Evolutionary conservation across 352 stramenopile species (phyloP).

Genomic region (Globisporangium splendens): DNA sequence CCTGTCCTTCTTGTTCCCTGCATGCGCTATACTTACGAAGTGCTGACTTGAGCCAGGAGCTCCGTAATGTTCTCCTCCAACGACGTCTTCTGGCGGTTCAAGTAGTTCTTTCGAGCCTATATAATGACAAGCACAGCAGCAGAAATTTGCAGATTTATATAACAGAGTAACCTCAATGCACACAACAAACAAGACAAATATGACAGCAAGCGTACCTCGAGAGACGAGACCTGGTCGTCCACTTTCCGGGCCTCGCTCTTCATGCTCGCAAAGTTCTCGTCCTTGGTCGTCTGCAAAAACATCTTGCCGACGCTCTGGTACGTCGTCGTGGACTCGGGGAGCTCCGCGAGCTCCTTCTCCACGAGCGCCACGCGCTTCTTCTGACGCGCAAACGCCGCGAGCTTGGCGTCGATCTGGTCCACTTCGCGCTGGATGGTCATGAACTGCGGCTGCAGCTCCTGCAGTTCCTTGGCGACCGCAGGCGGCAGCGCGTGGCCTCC

Average conservation of each 20-base stretch:
- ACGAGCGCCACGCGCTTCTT: constrained; percentile 78
- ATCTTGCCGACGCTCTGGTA: constrained; percentile 84
- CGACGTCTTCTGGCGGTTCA: constrained; percentile 73
- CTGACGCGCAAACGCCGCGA: constrained; percentile 50
- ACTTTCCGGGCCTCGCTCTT: constrained; percentile 55
- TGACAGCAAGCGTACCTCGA: constrained; percentile 38
- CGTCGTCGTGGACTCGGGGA: constrained; percentile 58
- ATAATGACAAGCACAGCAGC: background rate
- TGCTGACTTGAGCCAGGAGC: constrained; percentile 69
- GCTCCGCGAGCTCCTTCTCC: constrained; percentile 61
- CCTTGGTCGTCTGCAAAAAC: constrained; percentile 59
- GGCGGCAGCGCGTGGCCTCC: constrained; percentile 45
- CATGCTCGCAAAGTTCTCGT: constrained; percentile 55
- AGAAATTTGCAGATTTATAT: too few relatives aligned
- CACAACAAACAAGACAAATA: background rate
- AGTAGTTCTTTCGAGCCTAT: constrained; percentile 74
- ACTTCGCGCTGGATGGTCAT: constrained; percentile 72
- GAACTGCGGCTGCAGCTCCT: constrained; percentile 81
- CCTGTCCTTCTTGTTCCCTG: background rate
- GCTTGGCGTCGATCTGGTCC: constrained; percentile 75
- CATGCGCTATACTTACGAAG: constrained; percentile 8
- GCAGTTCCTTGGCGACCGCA: constrained; percentile 70
- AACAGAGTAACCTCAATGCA: background rate
- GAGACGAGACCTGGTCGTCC: constrained; percentile 64
- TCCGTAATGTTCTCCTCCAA: constrained; percentile 84